Base-by-base conservation (phyloP, 129 eudicot species). In the Calendula officinalis region DNA sequence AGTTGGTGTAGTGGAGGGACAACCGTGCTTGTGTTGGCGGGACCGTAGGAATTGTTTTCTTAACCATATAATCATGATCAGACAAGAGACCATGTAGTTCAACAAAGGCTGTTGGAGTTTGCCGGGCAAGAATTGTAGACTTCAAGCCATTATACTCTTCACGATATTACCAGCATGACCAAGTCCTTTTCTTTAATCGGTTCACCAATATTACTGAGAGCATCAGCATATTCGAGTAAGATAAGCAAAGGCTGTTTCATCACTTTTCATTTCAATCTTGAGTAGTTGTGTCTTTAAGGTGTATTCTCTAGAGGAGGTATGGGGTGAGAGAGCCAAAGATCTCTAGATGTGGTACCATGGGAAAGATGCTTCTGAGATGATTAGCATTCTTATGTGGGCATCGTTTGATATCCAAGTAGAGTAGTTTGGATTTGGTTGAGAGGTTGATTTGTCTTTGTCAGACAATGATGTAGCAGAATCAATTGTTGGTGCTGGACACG, bases 101-200 rank as follows among this genome's bases (percentile, higher is more conserved):
- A 15, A 1, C 9, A 9, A 50, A 13, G 32, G 56, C 35, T 4
- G 34, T 50, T 11, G 56, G 56, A n/a, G n/a, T n/a, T n/a, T n/a
- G n/a, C n/a, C n/a, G n/a, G n/a, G n/a, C n/a, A n/a, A n/a, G n/a
- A n/a, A n/a, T n/a, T n/a, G n/a, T n/a, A n/a, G n/a, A n/a, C n/a
- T n/a, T n/a, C n/a, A n/a, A n/a, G n/a, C n/a, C n/a, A n/a, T n/a
- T n/a, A n/a, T n/a, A n/a, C n/a, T n/a, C n/a, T n/a, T n/a, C n/a
- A n/a, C n/a, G n/a, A n/a, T n/a, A n/a, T n/a, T n/a, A n/a, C 51
- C 36, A 27, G 59, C 59, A 53, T 53, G 38, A 53, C 59, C 11
- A 53, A 27, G 5, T 53, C 59, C 1, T 16, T 53, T 53, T 53
- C 37, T 32, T 53, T 30, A 7, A 53, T 13, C 0, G 59, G 59